These are phyloP conservation scores for Teunomyces kruisii DNA, from an alignment of 805 yeast genomes.

Conservation along the genomic window DNA sequence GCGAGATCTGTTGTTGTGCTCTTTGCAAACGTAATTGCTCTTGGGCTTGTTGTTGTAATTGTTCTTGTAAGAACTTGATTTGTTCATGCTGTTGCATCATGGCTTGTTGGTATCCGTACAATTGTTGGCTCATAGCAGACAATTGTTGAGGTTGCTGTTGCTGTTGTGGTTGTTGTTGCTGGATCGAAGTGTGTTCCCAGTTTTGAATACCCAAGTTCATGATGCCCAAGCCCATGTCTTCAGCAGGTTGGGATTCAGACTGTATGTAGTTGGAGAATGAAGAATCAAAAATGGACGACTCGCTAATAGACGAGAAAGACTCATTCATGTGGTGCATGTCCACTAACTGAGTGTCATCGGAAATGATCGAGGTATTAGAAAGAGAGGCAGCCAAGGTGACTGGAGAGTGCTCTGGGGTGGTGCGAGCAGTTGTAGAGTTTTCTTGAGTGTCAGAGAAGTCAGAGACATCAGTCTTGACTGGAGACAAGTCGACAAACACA, in stretches of 20 bases:
- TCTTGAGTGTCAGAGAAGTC: constrained; percentile 8
- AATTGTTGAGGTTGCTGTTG: constrained; percentile 1
- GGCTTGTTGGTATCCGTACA: constrained; percentile 18
- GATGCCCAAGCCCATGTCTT: constrained; percentile 27
- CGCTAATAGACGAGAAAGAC: constrained; percentile 16
- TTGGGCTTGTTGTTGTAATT: constrained; percentile 21
- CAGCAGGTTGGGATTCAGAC: constrained; percentile 3
- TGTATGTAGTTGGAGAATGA: constrained; percentile 13
- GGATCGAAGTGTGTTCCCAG: constrained; percentile 15
- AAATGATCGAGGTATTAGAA: constrained; percentile 4
- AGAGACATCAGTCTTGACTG: constrained; percentile 21
- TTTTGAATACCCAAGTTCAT: constrained; percentile 18
- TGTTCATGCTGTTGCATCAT: constrained; percentile 25
- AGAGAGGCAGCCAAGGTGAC: background rate
- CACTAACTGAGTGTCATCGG: constrained; percentile 6
- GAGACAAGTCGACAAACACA: constrained; percentile 46
- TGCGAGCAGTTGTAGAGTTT: constrained; percentile 4
- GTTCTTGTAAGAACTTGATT: constrained; percentile 20
- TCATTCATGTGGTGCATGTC: constrained; percentile 17
- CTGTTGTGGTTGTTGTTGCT: constrained; percentile 1
- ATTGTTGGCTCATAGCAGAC: constrained; percentile 10
- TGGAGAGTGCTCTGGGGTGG: constrained; percentile 8
- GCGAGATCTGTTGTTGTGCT: constrained; percentile 5
- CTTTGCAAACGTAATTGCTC: constrained; percentile 8
- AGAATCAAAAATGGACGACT: constrained; percentile 17